Evolutionary conservation across 148 eudicot genomes (phyloP).

Genomic region (Polygonum maritimum): DNA sequence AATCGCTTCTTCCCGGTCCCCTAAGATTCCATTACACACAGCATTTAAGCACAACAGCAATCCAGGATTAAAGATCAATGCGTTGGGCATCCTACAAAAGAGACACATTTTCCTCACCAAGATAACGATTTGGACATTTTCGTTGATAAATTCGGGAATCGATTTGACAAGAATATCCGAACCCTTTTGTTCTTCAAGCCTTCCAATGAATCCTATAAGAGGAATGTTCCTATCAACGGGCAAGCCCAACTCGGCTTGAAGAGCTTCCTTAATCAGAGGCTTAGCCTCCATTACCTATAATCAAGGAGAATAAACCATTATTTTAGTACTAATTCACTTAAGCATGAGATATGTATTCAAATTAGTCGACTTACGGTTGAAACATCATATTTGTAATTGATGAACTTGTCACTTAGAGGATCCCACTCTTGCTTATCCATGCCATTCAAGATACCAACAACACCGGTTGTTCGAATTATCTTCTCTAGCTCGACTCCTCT

Average conservation of each 20-base stretch:
- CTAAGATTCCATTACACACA: constrained; percentile 15
- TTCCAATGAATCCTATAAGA: constrained; percentile 80
- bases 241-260: constrained; percentile 79
- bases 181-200: constrained; percentile 97
- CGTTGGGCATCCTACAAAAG: not conserved
- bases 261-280: constrained; percentile 64
- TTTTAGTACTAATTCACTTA: not conserved
- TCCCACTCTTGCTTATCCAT: constrained; percentile 94
- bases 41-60: not conserved
- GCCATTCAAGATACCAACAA: constrained; percentile 77
- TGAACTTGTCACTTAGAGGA: constrained; percentile 58
- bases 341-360: too few relatives aligned
- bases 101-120: constrained; percentile 39
- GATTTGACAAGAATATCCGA: constrained; percentile 85
- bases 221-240: constrained; percentile 71
- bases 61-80: not conserved
- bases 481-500: constrained; percentile 77
- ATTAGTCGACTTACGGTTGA: constrained; percentile 44
- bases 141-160: constrained; percentile 43
- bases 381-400: constrained; percentile 41
- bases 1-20: constrained; percentile 80
- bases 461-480: constrained; percentile 27
- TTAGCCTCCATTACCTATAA: constrained; percentile 62
- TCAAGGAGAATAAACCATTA: not conserved
- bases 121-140: constrained; percentile 62